Conservation (phyloP, 805 yeast species). For the Kluyveromyces starmeri region DNA sequence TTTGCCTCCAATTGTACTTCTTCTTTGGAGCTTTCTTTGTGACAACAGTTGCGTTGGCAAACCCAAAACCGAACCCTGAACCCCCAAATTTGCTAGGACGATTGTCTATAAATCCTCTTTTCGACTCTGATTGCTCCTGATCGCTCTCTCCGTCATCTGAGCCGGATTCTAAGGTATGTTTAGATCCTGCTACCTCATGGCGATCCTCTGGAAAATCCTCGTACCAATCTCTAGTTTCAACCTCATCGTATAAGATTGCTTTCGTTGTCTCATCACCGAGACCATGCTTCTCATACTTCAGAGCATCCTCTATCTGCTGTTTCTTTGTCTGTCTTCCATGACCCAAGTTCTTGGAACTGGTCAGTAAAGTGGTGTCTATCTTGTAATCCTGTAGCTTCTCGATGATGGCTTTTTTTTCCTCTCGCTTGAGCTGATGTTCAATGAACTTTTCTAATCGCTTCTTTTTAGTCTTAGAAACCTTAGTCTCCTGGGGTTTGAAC, state of each 20-base stretch:
- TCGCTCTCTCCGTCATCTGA: constrained; percentile 16
- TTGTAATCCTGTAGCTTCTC: constrained; percentile 55
- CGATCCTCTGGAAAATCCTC: constrained; percentile 22
- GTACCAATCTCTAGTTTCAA: constrained; percentile 56
- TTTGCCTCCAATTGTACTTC: constrained; percentile 68
- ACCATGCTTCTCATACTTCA: constrained; percentile 64
- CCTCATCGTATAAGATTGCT: constrained; percentile 61
- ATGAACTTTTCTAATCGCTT: constrained; percentile 86
- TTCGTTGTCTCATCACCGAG: constrained; percentile 50
- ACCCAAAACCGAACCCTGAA: constrained; percentile 62
- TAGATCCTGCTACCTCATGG: neutral
- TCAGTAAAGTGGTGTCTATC: constrained; percentile 61
- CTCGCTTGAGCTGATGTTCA: constrained; percentile 80
- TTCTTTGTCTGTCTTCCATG: constrained; percentile 57
- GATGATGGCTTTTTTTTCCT: constrained; percentile 72
- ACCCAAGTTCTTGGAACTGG: constrained; percentile 73
- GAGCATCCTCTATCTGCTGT: constrained; percentile 67
- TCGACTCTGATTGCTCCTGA: constrained; percentile 12
- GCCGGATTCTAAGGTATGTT: constrained; percentile 5
- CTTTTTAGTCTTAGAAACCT: constrained; percentile 61
- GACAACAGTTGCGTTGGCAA: constrained; percentile 44
- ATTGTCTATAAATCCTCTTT: constrained; percentile 53
- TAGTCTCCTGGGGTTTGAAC: constrained; percentile 54
- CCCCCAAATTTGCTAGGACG: constrained; percentile 57
- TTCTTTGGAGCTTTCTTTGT: constrained; percentile 31